Evolutionary conservation across 768 basidiomycete species (phyloP), one percentile per base, ranked within the genome.

Genomic region (Sporobolomyces pararoseus): DNA sequence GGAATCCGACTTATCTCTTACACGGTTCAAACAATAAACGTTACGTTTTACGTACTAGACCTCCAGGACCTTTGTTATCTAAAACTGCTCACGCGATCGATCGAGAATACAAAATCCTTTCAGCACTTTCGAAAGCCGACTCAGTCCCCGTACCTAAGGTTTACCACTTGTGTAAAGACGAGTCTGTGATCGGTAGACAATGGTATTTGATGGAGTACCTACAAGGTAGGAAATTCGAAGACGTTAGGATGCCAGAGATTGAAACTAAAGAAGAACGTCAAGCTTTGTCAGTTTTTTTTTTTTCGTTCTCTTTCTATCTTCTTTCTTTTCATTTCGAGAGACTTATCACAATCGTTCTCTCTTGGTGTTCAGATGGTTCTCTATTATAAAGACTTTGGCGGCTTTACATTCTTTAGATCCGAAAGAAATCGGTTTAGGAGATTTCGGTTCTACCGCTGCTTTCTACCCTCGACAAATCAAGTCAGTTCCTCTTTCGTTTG

Each of bases 131-230:
- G 5, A 86, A 91, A 78, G 82, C 92, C 79, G 96, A 95, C 84
- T 3, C 77, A 37, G 87, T 97, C 19, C 95, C 94, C 1, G 86
- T 96, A 1, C 95, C 95, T 1, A 85, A 86, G 74, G 90, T 92
- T 0, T 88, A 89, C 68, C 82, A 86, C 31, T 82, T 97, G 2
- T 77, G 95, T 78, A 86, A 89, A 75, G 90, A 97, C 76, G 81
- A 76, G 42, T 76, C 81, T 4, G 84, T 97, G 47, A 83, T 95
- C 25, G 95, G 94, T 4, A 91, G 92, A 29, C 86, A 88, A 3
- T 97, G 97, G 81, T 98, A 96, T 78, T 84, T 97, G 52, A 98
- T 99, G 95, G 89, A 97, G 78, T 98, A 90, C 78, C 77, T 98
- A 52, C 87, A 95, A 27, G 95, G 95, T 0, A 85, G 96, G 54